Percentiles rank a stretch among this genome's conserved stretches.
phyloP scores from a whole-genome alignment of 495 filamentous ascomycete species.

The Xylaria flabelliformis region DNA sequence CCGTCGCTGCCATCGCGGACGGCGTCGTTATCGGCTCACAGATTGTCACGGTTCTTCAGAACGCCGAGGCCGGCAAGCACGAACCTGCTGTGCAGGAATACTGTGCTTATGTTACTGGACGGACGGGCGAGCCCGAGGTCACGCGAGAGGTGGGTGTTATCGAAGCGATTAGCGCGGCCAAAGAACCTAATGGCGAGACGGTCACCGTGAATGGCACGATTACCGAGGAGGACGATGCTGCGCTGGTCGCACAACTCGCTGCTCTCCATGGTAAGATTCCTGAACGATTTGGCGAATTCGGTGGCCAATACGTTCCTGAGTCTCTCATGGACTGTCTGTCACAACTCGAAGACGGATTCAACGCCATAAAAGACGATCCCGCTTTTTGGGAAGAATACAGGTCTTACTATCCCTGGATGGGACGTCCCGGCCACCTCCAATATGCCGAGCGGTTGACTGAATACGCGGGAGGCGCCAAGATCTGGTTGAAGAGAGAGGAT shows the following conservation, averaged over 20 bases:
- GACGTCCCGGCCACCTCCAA: constrained; percentile 89
- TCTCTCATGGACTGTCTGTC: constrained; percentile 95
- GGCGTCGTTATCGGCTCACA: constrained; percentile 98
- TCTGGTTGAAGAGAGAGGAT: constrained; percentile 96
- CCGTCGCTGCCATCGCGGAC: constrained; percentile 82
- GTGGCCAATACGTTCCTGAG: constrained; percentile 98
- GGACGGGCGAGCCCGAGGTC: constrained; percentile 51
- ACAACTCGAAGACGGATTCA: constrained; percentile 91
- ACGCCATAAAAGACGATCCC: constrained; percentile 81
- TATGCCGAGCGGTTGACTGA: constrained; percentile 86
- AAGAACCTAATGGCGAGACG: constrained; percentile 55
- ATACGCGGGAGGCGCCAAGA: constrained; percentile 85
- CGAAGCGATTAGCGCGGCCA: constrained; percentile 63
- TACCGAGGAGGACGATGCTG: constrained; percentile 46
- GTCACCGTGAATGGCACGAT: constrained; percentile 68
- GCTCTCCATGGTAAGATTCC: constrained; percentile 66
- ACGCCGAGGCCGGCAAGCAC: constrained; percentile 71
- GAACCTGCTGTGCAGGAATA: constrained; percentile 84
- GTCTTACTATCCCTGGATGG: constrained; percentile 98
- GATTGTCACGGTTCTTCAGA: constrained; percentile 79
- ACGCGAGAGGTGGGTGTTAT: constrained; percentile 68
- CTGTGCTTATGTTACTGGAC: constrained; percentile 79
- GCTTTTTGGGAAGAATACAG: constrained; percentile 97
- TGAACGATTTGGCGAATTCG: constrained; percentile 92
- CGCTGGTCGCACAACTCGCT: constrained; percentile 53